Conservation (phyloP, 768 basidiomycete species). For the Lactarius sanguifluus region DNA sequence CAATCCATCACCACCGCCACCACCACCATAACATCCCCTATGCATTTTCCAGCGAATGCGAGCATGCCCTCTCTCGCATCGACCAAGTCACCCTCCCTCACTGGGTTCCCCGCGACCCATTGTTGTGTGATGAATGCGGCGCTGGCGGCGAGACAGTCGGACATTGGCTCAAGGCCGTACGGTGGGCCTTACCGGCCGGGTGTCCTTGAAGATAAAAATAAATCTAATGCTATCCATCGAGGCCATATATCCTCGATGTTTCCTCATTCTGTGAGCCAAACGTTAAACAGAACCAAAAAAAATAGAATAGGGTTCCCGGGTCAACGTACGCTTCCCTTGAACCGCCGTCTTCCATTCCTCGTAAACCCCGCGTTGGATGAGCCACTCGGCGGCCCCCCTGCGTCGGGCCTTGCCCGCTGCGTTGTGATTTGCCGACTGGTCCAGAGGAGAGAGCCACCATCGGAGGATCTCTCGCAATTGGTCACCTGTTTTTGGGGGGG, state of each 20-base stretch:
- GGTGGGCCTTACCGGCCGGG: not conserved
- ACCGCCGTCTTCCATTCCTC: conserved; percentile 12
- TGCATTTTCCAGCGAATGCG: not conserved
- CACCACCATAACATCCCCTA: not conserved
- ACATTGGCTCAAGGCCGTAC: not conserved
- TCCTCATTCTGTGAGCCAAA: not conserved
- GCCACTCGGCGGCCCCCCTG: conserved; percentile 5
- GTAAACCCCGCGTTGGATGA: conserved; percentile 5
- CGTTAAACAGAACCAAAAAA: not conserved
- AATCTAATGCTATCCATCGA: no score
- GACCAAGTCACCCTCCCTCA: conserved; percentile 3
- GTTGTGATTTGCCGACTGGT: conserved; percentile 13
- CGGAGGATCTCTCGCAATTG: not conserved
- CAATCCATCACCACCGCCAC: not conserved
- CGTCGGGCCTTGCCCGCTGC: not conserved
- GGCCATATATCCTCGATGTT: no score
- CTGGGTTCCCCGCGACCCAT: conserved; percentile 8
- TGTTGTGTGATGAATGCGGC: not conserved
- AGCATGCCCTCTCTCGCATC: conserved; percentile 5
- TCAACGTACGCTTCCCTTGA: not conserved
- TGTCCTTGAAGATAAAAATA: no score
- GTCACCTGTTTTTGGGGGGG: not conserved
- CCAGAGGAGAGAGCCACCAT: conserved; percentile 15
- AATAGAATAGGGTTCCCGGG: no score
- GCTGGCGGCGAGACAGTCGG: not conserved